Percentiles rank a stretch among this genome's conserved stretches.
These are phyloP conservation scores for Neocucurbitaria cava DNA, from an alignment of 2,329 filamentous ascomycete species.

Conservation along the genomic window DNA sequence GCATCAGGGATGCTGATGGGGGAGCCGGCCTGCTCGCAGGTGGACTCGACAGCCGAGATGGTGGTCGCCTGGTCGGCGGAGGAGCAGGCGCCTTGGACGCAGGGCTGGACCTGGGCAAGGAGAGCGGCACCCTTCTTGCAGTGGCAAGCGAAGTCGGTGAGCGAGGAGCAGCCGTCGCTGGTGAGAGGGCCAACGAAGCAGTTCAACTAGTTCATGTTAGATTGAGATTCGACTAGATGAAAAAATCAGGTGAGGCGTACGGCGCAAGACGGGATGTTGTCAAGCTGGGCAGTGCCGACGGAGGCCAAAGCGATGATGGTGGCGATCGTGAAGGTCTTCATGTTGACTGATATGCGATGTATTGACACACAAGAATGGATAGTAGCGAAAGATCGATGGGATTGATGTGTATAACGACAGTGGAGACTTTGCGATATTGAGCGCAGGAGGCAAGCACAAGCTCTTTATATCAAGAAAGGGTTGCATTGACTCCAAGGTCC, in stretches of 20 bases:
- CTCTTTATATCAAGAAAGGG: constrained; percentile 27
- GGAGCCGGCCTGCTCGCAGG: constrained; percentile 43
- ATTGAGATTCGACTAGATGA: neutral
- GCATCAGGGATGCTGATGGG: constrained; percentile 37
- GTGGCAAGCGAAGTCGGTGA: constrained; percentile 55
- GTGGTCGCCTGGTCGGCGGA: constrained; percentile 45
- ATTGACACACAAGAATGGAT: constrained; percentile 12
- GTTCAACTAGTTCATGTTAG: constrained; percentile 48
- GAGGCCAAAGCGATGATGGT: constrained; percentile 52
- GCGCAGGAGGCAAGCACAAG: constrained; percentile 7
- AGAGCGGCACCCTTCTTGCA: constrained; percentile 55
- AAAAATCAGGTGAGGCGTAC: constrained; percentile 42
- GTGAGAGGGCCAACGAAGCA: constrained; percentile 55
- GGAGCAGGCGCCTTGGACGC: constrained; percentile 54
- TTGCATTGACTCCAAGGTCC: constrained; percentile 13
- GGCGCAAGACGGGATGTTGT: constrained; percentile 55
- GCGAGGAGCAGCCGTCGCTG: constrained; percentile 53
- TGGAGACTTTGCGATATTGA: constrained; percentile 10
- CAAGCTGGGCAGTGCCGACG: constrained; percentile 55
- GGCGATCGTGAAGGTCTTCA: constrained; percentile 48
- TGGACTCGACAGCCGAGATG: constrained; percentile 37
- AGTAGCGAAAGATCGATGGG: constrained; percentile 19
- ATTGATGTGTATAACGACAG: constrained; percentile 21
- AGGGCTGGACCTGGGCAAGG: constrained; percentile 53
- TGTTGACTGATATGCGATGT: constrained; percentile 30